Base-by-base conservation (phyloP, 139 green algal genomes). In the Yamagishiella unicocca region DNA sequence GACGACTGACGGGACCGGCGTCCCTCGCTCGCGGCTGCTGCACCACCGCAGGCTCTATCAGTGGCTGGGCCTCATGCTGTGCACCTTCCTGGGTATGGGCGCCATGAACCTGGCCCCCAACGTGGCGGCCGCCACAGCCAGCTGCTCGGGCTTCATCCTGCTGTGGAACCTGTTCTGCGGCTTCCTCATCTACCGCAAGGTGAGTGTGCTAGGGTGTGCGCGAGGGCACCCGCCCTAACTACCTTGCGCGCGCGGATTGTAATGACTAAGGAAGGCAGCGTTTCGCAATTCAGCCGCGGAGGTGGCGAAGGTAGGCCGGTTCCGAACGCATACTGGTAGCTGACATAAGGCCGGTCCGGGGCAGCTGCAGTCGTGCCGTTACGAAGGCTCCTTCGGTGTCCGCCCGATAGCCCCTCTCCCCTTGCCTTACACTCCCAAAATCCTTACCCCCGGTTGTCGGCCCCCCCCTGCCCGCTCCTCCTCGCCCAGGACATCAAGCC, bases 141-240 rank as follows among this genome's bases (percentile, higher is more conserved):
- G 45, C 62, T 38, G n/a, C 82, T 58, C 37, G 1, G 50, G 79
- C 24, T 81, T 85, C 50, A 70, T 85, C 37, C 35, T 78, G 50
- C 37, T 82, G 37, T 89, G 88, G 88, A 88, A 85, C 81, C 24
- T 91, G 8, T 81, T 84, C 58, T 91, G 88, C 53, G 66, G 87
- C 64, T 82, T 79, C 45, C 33, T 85, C 66, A 80, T 80, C n/a
- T 54, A 46, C 53, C 33, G 53, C 35, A 79, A 79, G 71, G 71
- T 79, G 71, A 6, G 25, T 21, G 40, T 24, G 71, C 9, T 6
- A 25, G 40, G 71, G n/a, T 17, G 19, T 17, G 22, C 14, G 22
- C 19, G n/a, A n/a, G n/a, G n/a, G n/a, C n/a, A n/a, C n/a, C n/a
- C n/a, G n/a, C n/a, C n/a, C n/a, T n/a, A n/a, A n/a, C n/a, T n/a